Percentiles rank a stretch among this genome's conserved stretches.
Evolutionary conservation across 805 yeast genomes (phyloP).

Genomic region (Sugiyamaella smithiae): DNA sequence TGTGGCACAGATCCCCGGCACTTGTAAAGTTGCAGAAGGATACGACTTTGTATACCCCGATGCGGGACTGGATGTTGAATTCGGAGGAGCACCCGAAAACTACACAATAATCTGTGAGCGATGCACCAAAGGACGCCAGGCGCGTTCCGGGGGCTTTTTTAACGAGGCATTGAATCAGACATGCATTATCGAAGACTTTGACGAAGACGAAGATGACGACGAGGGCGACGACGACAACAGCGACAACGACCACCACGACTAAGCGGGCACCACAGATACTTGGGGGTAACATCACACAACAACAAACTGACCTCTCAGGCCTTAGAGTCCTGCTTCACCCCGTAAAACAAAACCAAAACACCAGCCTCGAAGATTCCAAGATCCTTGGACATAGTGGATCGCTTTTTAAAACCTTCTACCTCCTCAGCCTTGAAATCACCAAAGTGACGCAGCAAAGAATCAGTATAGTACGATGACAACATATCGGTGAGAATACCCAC

Average conservation of each 20-base stretch:
- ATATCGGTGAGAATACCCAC: slow-evolving; percentile 32
- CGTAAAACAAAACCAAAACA: slow-evolving; percentile 18
- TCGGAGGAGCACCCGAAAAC: slow-evolving; percentile 22
- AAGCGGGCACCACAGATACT: too few species aligned
- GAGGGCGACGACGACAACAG: background rate
- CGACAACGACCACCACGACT: background rate
- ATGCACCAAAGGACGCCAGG: slow-evolving; percentile 7
- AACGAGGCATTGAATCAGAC: slow-evolving; percentile 5
- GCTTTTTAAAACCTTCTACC: slow-evolving; percentile 12
- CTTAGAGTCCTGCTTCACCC: too few species aligned
- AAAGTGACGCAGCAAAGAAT: slow-evolving; percentile 35
- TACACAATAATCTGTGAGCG: slow-evolving; percentile 22
- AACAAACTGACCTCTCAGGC: too few species aligned
- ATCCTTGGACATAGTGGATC: slow-evolving; percentile 10
- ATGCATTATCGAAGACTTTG: slow-evolving; percentile 3
- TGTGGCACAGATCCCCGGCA: slow-evolving; percentile 22
- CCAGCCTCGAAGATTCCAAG: slow-evolving; percentile 17
- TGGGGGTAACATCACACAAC: too few species aligned
- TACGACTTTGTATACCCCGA: slow-evolving; percentile 26
- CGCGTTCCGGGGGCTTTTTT: background rate
- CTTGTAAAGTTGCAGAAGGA: slow-evolving; percentile 24
- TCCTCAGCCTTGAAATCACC: slow-evolving; percentile 29
- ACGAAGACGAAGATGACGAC: background rate
- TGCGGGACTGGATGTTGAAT: slow-evolving; percentile 24
- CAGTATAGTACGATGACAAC: slow-evolving; percentile 27